Conservation (phyloP, 352 stramenopile species). For the Pythium dissotocum region DNA sequence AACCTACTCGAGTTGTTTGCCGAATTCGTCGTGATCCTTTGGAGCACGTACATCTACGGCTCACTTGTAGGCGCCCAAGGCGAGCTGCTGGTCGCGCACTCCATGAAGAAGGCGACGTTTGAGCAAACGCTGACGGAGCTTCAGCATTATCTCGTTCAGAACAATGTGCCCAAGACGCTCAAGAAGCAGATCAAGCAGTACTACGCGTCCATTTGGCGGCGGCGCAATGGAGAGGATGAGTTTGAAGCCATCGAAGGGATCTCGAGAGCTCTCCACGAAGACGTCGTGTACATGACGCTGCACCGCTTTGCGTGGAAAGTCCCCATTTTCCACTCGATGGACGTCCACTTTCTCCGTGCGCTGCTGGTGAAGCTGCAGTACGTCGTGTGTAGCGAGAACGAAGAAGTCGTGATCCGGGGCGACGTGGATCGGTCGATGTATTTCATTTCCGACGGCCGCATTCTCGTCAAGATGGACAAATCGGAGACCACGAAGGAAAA, state of each 20-base stretch:
- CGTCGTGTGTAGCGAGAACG: constrained; percentile 61
- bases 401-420: constrained; percentile 67
- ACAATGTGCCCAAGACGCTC: constrained; percentile 61
- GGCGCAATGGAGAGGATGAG: constrained; percentile 54
- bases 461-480: constrained; percentile 58
- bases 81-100: constrained; percentile 50
- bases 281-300: constrained; percentile 60
- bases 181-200: constrained; percentile 76
- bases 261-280: constrained; percentile 54
- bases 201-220: constrained; percentile 61
- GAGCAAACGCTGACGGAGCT: constrained; percentile 66
- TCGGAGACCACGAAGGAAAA: constrained; percentile 50
- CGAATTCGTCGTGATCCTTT: constrained; percentile 57
- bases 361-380: constrained; percentile 59
- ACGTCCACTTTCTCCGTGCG: constrained; percentile 60
- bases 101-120: constrained; percentile 49
- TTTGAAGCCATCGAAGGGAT: constrained; percentile 47
- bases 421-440: constrained; percentile 84
- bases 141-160: constrained; percentile 71
- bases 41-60: constrained; percentile 75
- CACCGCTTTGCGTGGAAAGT: constrained; percentile 54
- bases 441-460: constrained; percentile 62
- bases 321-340: constrained; percentile 46
- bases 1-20: constrained; percentile 61
- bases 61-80: constrained; percentile 59